phyloP scores from a whole-genome alignment of 106 monocot species.

The Allium fistulosum region DNA sequence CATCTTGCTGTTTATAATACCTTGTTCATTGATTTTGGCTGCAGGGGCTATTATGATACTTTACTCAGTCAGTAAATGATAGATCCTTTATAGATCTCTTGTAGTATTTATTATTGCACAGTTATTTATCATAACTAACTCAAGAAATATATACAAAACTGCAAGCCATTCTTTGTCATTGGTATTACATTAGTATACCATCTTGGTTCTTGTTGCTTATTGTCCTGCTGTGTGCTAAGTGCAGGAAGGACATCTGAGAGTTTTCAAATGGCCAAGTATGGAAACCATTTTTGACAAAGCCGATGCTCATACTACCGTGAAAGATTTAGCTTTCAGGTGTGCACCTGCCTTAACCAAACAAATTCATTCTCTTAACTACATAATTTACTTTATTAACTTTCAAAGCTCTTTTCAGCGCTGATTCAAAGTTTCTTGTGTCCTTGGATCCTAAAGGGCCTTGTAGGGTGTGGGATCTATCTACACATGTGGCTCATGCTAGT shows the following conservation, averaged over 20 bases:
- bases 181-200: too few relatives aligned
- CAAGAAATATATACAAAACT: too few relatives aligned
- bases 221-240: conserved; percentile 3
- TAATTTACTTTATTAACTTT: neutral
- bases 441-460: conserved; percentile 53
- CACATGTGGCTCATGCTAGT: conserved; percentile 36
- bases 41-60: too few relatives aligned
- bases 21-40: too few relatives aligned
- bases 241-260: conserved; percentile 82
- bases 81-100: too few relatives aligned
- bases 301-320: conserved; percentile 51
- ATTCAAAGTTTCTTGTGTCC: conserved; percentile 71
- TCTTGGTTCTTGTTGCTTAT: conserved; percentile 2
- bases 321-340: conserved; percentile 84
- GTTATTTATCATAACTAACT: too few relatives aligned
- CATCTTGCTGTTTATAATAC: too few relatives aligned
- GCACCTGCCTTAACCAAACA: too few relatives aligned
- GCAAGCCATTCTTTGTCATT: too few relatives aligned
- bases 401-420: conserved; percentile 33
- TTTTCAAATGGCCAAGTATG: conserved; percentile 90
- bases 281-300: conserved; percentile 54
- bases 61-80: too few relatives aligned
- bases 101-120: too few relatives aligned
- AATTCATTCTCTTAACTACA: too few relatives aligned
- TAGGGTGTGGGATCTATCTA: conserved; percentile 68